Percentiles rank a stretch among this genome's conserved stretches.
phyloP scores from a whole-genome alignment of 441 rosid species.

The Kokia cookei region DNA sequence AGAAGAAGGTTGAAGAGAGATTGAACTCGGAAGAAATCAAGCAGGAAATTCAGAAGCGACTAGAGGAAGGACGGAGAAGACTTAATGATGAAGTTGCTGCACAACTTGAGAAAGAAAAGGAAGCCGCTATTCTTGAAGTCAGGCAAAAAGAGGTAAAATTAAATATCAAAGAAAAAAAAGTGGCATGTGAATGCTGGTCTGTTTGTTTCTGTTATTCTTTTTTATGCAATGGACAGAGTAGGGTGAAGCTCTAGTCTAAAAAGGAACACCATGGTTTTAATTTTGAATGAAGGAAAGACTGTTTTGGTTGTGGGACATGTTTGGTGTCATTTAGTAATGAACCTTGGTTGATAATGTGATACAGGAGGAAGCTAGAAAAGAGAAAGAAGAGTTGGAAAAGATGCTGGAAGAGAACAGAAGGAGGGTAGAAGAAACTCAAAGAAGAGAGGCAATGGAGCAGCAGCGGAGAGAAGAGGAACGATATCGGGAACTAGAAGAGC shows the following conservation, averaged over 20 bases:
- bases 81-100: slow-evolving; percentile 61
- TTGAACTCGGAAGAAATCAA: slow-evolving; percentile 67
- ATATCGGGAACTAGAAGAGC: slow-evolving; percentile 70
- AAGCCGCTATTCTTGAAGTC: slow-evolving; percentile 56
- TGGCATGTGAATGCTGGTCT: neutral
- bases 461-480: slow-evolving; percentile 83
- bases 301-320: neutral
- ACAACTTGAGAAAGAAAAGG: slow-evolving; percentile 88
- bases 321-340: neutral
- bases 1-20: slow-evolving; percentile 68
- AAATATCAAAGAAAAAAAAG: neutral
- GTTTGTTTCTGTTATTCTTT: neutral
- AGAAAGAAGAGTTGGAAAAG: slow-evolving; percentile 71
- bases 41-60: slow-evolving; percentile 50
- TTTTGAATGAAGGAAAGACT: neutral
- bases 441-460: slow-evolving; percentile 81
- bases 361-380: slow-evolving; percentile 67
- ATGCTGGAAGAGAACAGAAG: slow-evolving; percentile 71
- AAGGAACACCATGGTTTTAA: neutral
- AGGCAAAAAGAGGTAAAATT: slow-evolving; percentile 69
- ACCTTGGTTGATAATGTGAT: neutral
- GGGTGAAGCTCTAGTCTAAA: neutral
- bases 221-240: neutral
- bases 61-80: slow-evolving; percentile 77
- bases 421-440: slow-evolving; percentile 78